These are phyloP conservation scores for Lachancea lanzarotensis DNA, from an alignment of 805 yeast species.

Conservation along the genomic window DNA sequence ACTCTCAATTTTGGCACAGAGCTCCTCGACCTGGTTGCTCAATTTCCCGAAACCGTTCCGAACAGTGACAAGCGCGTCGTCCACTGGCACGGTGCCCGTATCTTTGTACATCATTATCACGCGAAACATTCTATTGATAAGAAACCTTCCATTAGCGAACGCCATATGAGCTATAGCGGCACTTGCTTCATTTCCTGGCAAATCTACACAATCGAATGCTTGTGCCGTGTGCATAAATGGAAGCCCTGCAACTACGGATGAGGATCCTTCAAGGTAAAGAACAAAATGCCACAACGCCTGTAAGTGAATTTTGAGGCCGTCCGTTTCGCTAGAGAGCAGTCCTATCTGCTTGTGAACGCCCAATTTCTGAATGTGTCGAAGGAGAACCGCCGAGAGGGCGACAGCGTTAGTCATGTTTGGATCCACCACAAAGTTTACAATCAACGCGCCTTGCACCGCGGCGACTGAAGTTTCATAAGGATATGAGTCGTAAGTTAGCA, in stretches of 20 bases:
- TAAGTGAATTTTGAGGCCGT: neutral
- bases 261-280: constrained; percentile 26
- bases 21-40: constrained; percentile 11
- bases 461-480: constrained; percentile 20
- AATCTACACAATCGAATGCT: constrained; percentile 10
- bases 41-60: constrained; percentile 8
- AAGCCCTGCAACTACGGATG: constrained; percentile 28
- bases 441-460: constrained; percentile 18
- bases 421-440: constrained; percentile 25
- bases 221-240: constrained; percentile 17
- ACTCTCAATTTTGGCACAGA: constrained; percentile 10
- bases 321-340: neutral
- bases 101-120: constrained; percentile 18
- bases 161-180: constrained; percentile 12
- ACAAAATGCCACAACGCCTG: constrained; percentile 22
- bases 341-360: constrained; percentile 15
- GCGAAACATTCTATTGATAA: constrained; percentile 17
- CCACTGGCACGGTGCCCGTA: constrained; percentile 5
- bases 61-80: constrained; percentile 5
- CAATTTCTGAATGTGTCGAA: constrained; percentile 25
- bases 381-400: constrained; percentile 23
- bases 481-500: constrained; percentile 17
- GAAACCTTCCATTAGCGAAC: constrained; percentile 23
- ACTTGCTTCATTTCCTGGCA: constrained; percentile 7
- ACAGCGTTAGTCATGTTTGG: constrained; percentile 27